Evolutionary conservation across 2,329 filamentous ascomycete species (phyloP), one percentile per base, ranked within the genome.

Genomic region (Parastagonospora avenae): DNA sequence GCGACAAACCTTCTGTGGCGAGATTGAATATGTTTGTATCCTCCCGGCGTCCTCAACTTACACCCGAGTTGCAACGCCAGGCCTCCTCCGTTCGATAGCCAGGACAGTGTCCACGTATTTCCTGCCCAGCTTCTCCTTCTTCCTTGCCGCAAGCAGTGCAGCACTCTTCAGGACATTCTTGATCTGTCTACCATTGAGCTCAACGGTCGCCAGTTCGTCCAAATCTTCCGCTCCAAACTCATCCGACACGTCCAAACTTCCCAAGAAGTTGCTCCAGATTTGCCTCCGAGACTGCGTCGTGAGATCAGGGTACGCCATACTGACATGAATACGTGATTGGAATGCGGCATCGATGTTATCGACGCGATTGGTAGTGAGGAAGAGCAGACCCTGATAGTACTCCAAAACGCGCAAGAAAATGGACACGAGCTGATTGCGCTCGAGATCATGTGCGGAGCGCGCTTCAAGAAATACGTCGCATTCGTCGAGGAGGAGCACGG

Each of bases 401-500:
- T 69, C 66, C 2, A 69, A 48, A 9, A 63, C 51, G 8, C 65
- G 55, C 15, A 69, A 43, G 51, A 71, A 73, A 52, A 70, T 66
- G 19, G 71, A 69, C 2, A 76, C 73, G 7, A 76, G 57, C 15
- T 66, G 66, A 52, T 76, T 76, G 27, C 64, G 63, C 29, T 64
- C 56, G 8, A 67, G 55, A 35, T 64, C 64, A 38, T 64, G 59
- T 8, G 54, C 45, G 8, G 59, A 65, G 2, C 83, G 80, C 42
- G 77, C 68, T 66, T 84, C 81, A 10, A 86, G 79, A 67, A 83
- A 86, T 14, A 85, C 81, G 48, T 86, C 84, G 2, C 82, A 82
- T 66, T 86, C 83, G 62, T 86, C 83, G 4, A 85, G 74, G 2
- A 85, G 71, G 0, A 82, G 67, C 4, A 83, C 74, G 10, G 78